Base-by-base conservation (phyloP, 2,329 filamentous ascomycete species). In the Fulvia fulva region DNA sequence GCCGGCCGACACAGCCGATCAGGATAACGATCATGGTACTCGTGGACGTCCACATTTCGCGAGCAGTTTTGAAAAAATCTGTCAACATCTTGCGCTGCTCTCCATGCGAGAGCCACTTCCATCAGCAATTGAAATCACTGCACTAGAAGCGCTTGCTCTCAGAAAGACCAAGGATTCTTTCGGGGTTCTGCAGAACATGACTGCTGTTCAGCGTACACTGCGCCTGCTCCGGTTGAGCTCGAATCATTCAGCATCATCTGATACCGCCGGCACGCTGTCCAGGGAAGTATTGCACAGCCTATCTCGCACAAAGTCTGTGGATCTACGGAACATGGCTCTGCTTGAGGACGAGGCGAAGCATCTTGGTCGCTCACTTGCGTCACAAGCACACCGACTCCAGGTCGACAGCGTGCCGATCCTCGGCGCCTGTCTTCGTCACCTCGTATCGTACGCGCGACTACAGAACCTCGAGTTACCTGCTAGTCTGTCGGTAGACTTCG, bases 11-110 rank as follows among this genome's bases (percentile, higher is more conserved):
- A 22, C 51, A 12, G 51, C 54, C 8, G 62, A 60, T 12, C 23
- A 53, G 26, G 43, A 52, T 19, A 56, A 62, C 32, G 53, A 55
- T 34, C 51, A 46, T 21, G 43, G 12, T 14, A 14, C 8, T 8
- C 16, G 4, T 26, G 37, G 67, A 43, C 65, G 58, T 37, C 77
- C 78, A 14, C 78, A 79, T 61, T 80, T 81, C 62, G 65, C 70
- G 12, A 58, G 63, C n/a, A 71, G 77, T 43, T 81, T 81, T 61
- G 78, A 80, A 63, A 68, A 70, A 16, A 61, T 81, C 19, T 79
- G 74, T 61, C 77, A 80, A 41, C 58, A 57, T 16, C 54, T 66
- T 21, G 62, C 61, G 21, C n/a, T 56, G n/a, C 32, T 63, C 3
- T 44, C 54, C 2, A 45, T 62, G 22, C 47, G 26, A 12, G 32